Evolutionary conservation across 1,284 basidiomycete genomes (phyloP).

Genomic region (Porogramme epimiltina): DNA sequence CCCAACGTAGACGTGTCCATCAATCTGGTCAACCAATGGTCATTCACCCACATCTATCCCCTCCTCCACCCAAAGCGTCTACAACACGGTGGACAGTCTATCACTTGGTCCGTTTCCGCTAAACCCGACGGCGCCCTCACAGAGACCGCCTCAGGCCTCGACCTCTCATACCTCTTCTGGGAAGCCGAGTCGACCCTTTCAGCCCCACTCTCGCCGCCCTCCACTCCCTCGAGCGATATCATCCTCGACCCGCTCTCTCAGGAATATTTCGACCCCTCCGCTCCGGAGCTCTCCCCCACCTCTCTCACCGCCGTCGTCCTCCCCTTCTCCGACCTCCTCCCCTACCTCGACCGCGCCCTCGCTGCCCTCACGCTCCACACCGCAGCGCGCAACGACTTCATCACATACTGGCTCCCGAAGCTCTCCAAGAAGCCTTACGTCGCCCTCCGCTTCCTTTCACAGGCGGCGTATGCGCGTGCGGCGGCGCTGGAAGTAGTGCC

Average conservation of each 20-base stretch:
- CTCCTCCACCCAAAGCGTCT: neutral
- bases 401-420: slow-evolving; percentile 5
- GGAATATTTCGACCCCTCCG: neutral
- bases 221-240: neutral
- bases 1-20: neutral
- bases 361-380: neutral
- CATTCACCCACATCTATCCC: slow-evolving; percentile 8
- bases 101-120: slow-evolving; percentile 31
- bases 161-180: slow-evolving; percentile 37
- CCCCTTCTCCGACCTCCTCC: neutral
- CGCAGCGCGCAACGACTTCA: slow-evolving; percentile 6
- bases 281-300: neutral
- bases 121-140: slow-evolving; percentile 18
- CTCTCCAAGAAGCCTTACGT: slow-evolving; percentile 4
- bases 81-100: slow-evolving; percentile 2
- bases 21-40: slow-evolving; percentile 1
- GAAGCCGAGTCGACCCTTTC: slow-evolving; percentile 23
- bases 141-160: slow-evolving; percentile 21
- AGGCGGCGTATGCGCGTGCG: slow-evolving; percentile 2
- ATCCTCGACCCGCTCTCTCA: neutral
- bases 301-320: neutral
- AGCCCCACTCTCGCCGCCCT: neutral
- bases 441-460: slow-evolving; percentile 4
- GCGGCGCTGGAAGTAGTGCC: slow-evolving; percentile 1
- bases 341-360: neutral